Base-by-base conservation (phyloP, 2,329 filamentous ascomycete genomes). In the Paecilomyces formosus region DNA sequence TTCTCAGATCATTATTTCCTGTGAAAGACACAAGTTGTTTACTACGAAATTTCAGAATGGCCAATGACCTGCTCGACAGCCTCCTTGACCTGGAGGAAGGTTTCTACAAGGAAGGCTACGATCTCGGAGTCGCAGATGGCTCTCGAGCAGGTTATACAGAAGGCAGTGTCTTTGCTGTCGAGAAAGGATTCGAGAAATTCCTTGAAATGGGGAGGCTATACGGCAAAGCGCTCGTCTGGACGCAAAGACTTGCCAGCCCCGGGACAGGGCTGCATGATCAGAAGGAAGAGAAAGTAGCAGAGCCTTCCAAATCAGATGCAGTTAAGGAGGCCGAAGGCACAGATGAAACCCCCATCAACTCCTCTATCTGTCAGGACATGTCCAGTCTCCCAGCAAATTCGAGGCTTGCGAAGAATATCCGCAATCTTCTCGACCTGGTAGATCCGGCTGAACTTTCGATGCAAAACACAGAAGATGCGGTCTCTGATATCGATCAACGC, bases 171-270 rank as follows among this genome's bases (percentile, higher is more conserved):
- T 91, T 97, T 70, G 94, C 93, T 0, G 84, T 97, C 50, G 89
- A 95, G 71, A 94, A 92, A 63, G 93, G 92, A 0, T 97, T 94
- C 66, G 90, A 96, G 67, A 97, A 96, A 76, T 97, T 95, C 69
- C 71, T 89, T 50, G 87, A 91, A 62, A 84, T 91, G 72, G 93
- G 93, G 2, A 82, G 82, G 59, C 75, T 97, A 31, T 88, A 93
- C 66, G 90, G 91, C 52, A 87, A 86, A 67, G 86, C 90, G 13
- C 76, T 89, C 24, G 81, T 97, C n/a, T 97, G 93, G 92, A 86
- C 87, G 12, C 88, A 89, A 60, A 82, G 92, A 57, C 74, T 92
- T 11, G 78, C 79, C 3, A 64, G 67, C 15, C 62, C 60, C 15
- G 61, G 67, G n/a, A 53, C 60, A 11, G 56, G 62, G n/a, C 26